Percentiles rank a stretch among this genome's conserved stretches.
These are phyloP conservation scores for Manihot esculenta DNA, from an alignment of 441 rosid species.

Conservation along the genomic window DNA sequence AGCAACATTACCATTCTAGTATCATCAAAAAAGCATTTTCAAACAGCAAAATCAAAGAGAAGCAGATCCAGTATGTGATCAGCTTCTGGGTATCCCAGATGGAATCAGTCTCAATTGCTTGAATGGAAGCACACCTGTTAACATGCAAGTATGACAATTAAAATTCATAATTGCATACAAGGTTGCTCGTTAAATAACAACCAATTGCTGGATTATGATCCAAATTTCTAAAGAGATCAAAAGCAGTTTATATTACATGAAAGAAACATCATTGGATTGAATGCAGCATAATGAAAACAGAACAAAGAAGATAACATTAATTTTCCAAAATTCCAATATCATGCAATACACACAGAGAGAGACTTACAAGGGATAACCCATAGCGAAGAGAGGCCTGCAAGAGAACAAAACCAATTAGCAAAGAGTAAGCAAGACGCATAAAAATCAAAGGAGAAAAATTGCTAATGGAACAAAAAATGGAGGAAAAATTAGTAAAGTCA, in stretches of 20 bases:
- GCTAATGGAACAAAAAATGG: no score
- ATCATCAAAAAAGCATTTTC: conserved; percentile 31
- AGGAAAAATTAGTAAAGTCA: no score
- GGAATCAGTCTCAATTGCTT: conserved; percentile 35
- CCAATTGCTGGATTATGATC: no score
- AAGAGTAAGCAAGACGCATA: neutral
- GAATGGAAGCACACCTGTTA: conserved; percentile 35
- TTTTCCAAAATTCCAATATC: no score
- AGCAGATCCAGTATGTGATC: conserved; percentile 36
- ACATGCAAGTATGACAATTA: neutral
- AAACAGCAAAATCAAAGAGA: conserved; percentile 33
- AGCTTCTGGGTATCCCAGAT: conserved; percentile 25
- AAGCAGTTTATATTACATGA: no score
- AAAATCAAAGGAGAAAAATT: no score
- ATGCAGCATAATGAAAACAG: no score
- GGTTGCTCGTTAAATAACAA: neutral
- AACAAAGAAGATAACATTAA: no score
- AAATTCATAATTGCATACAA: neutral
- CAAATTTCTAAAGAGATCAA: no score
- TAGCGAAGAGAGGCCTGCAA: conserved; percentile 33
- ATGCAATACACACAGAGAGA: neutral
- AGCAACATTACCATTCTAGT: conserved; percentile 33
- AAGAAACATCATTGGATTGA: no score
- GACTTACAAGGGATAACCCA: conserved; percentile 39
- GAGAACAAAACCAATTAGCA: neutral